Conservation (phyloP, 495 filamentous ascomycete genomes). For the Massariosphaeria phaeospora region DNA sequence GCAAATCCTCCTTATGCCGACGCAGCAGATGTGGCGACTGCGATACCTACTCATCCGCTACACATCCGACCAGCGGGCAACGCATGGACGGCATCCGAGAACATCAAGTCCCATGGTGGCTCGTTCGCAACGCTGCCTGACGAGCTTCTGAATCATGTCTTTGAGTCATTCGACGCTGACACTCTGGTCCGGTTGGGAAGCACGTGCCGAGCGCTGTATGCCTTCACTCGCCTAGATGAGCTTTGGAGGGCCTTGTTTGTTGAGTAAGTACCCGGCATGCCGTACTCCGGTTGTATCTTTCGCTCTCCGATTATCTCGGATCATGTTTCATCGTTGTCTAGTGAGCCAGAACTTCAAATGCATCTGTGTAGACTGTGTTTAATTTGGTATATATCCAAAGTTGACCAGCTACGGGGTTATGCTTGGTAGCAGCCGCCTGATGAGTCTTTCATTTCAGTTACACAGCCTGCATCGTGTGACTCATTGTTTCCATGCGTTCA, state of each 20-base stretch:
- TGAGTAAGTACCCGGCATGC: conserved; percentile 57
- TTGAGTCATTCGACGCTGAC: conserved; percentile 67
- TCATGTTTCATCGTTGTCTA: neutral
- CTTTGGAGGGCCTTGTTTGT: conserved; percentile 85
- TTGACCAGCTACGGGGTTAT: too few relatives aligned
- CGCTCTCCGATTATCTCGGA: neutral
- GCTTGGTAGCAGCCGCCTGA: neutral
- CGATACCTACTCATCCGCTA: conserved; percentile 67
- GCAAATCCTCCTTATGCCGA: conserved; percentile 9
- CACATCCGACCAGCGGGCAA: conserved; percentile 87
- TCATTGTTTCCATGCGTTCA: neutral
- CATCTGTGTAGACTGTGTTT: neutral
- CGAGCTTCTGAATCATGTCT: conserved; percentile 68
- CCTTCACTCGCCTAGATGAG: conserved; percentile 79
- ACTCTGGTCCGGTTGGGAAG: conserved; percentile 64
- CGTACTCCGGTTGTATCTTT: neutral
- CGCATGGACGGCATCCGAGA: conserved; percentile 60
- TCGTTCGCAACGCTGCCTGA: conserved; percentile 65
- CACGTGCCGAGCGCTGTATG: conserved; percentile 85
- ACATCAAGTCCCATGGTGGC: conserved; percentile 63
- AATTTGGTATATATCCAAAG: too few relatives aligned
- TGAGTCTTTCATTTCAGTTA: conserved; percentile 1
- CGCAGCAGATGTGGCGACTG: conserved; percentile 31
- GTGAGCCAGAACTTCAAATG: too few relatives aligned
- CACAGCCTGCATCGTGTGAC: neutral